Evolutionary conservation across 1,284 basidiomycete species (phyloP), one percentile per base, ranked within the genome.

Genomic region (Tausonia pullulans): DNA sequence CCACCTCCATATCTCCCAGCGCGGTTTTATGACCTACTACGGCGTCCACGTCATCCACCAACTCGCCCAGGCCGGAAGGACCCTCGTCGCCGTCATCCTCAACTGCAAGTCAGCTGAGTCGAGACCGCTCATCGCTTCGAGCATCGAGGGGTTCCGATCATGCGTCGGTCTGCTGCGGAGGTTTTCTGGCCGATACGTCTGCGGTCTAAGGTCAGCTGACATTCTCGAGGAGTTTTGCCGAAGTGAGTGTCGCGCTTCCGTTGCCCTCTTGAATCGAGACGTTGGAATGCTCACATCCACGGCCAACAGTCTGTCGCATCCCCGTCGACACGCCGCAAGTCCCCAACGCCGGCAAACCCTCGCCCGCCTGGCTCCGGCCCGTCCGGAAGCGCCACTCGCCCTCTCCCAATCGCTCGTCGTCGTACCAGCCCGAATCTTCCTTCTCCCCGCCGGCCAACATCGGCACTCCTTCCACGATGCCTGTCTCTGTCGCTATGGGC

Each of bases 21-120:
- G 90, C 72, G 90, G 90, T 13, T 77, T 93, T 72, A 92, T 94
- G 90, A 92, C 90, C 6, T 93, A 92, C 73, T 93, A 90, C 73
- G 90, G 90, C 4, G 90, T 93, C 1, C 90, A 93, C 74, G 90
- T 93, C 66, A 93, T 93, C 58, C 90, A 94, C 72, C 90, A 93
- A 74, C 79, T 93, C 60, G 92, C 90, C 1, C 90, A 92, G 72
- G 90, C 90, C n/a, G 90, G 90, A 4, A 83, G 90, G 57, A 91
- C 90, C 1, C 80, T 93, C 10, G 83, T 93, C 60, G 88, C 89
- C 13, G 83, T 92, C 67, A 79, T 93, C 16, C 79, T 93, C 57
- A 89, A 89, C 63, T 77, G 77, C 70, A 74, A 77, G 58, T 74
- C 74, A 62, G 73, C 74, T 44, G 74, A 88, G 67, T 78, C 77